Evolutionary conservation across 306 rosid genomes (phyloP).

Genomic region (Clitoria ternatea): DNA sequence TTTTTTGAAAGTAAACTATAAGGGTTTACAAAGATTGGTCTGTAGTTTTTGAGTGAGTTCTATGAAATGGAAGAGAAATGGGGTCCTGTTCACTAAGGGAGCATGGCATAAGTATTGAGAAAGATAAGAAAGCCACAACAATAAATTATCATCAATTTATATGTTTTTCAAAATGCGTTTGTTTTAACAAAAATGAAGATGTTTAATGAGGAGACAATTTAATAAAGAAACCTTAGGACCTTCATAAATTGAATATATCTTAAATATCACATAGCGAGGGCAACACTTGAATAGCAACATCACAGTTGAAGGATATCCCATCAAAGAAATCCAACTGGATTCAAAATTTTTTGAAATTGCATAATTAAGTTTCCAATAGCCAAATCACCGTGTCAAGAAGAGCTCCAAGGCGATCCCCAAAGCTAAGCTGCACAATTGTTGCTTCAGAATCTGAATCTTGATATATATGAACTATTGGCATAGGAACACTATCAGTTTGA

Average conservation of each 20-base stretch:
- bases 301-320: conserved; percentile 8
- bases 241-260: neutral
- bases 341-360: neutral
- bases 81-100: neutral
- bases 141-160: neutral
- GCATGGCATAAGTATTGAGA: neutral
- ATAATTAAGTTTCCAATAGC: conserved; percentile 23
- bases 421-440: conserved; percentile 85
- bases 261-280: neutral
- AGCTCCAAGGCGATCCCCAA: conserved; percentile 99
- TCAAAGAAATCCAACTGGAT: neutral
- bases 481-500: conserved; percentile 53
- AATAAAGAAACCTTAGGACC: conserved; percentile 8
- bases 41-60: neutral
- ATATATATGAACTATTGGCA: conserved; percentile 80
- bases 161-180: neutral
- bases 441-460: conserved; percentile 87
- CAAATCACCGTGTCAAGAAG: conserved; percentile 82
- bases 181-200: neutral
- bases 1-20: neutral
- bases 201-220: neutral
- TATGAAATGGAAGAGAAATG: neutral
- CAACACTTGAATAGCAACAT: conserved; percentile 16
- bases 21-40: neutral
- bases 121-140: neutral